Conservation (phyloP, 1,284 basidiomycete genomes). For the Fomitiporia mediterranea region DNA sequence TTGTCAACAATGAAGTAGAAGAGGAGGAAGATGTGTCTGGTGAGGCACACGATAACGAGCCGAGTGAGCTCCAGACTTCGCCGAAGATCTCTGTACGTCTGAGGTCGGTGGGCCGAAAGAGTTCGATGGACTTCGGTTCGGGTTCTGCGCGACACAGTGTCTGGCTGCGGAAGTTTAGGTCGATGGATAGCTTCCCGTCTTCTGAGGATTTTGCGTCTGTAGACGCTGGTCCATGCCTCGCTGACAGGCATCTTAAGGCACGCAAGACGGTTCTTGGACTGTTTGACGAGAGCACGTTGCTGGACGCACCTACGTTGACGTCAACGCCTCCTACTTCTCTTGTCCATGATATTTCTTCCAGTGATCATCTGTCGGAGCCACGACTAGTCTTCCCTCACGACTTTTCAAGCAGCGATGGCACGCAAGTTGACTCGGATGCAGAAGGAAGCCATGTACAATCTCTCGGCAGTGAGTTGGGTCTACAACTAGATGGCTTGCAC, state of each 20-base stretch:
- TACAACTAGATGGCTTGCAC: slow-evolving; percentile 40
- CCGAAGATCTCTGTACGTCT: slow-evolving; percentile 6
- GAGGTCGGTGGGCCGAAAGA: slow-evolving; percentile 11
- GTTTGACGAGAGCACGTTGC: slow-evolving; percentile 39
- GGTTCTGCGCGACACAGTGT: not conserved
- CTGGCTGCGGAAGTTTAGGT: slow-evolving; percentile 13
- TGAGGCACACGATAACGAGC: slow-evolving; percentile 27
- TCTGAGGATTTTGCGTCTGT: not conserved
- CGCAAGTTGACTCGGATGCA: not conserved
- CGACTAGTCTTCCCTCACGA: not conserved
- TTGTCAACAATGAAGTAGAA: slow-evolving; percentile 35
- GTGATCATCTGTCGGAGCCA: not conserved
- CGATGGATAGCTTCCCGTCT: slow-evolving; percentile 11
- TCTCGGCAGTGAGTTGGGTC: slow-evolving; percentile 53
- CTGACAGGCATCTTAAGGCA: not conserved
- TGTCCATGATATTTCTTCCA: slow-evolving; percentile 10
- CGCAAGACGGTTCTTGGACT: slow-evolving; percentile 63
- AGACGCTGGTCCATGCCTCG: slow-evolving; percentile 22
- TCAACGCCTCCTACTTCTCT: slow-evolving; percentile 8
- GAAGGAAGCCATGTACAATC: slow-evolving; percentile 31
- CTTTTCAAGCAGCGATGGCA: not conserved
- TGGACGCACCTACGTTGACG: slow-evolving; percentile 19
- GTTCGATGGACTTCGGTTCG: slow-evolving; percentile 10
- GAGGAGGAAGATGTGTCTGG: slow-evolving; percentile 28
- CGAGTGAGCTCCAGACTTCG: not conserved